A percentile compares a stretch with the other conserved stretches of the same genome.
These are phyloP conservation scores for Solanum microdontum DNA, from an alignment of 257 asterid genomes.

Conservation along the genomic window DNA sequence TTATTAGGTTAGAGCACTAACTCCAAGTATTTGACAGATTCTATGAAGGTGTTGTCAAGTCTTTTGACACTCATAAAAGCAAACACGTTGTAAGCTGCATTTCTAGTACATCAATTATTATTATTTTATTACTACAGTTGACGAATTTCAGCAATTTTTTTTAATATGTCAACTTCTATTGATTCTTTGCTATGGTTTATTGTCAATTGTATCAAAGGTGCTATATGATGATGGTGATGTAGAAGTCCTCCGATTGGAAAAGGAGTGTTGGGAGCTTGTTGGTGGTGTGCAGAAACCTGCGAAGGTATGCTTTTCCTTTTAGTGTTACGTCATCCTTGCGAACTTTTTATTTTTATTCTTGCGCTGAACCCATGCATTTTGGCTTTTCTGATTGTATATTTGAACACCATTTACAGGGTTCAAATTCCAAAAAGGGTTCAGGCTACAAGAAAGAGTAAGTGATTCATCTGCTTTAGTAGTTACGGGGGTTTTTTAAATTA, in stretches of 20 bases:
- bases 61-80: conserved; percentile 69
- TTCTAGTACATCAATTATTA: conserved; percentile 1
- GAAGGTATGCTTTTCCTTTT: conserved; percentile 21
- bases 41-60: conserved; percentile 82
- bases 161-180: background rate
- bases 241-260: conserved; percentile 44
- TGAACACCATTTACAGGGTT: conserved; percentile 39
- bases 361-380: background rate
- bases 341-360: background rate
- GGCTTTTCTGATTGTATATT: background rate
- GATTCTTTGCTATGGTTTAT: background rate
- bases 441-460: conserved; percentile 55
- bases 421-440: conserved; percentile 42
- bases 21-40: conserved; percentile 34
- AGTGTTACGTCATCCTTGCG: background rate
- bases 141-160: background rate
- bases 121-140: background rate
- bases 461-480: background rate
- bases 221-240: conserved; percentile 43
- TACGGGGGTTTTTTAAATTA: background rate
- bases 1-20: background rate
- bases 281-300: conserved; percentile 18
- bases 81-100: conserved; percentile 74
- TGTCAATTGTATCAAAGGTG: conserved; percentile 18
- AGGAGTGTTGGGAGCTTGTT: conserved; percentile 42